Base-by-base conservation (phyloP, 192 early-diverging fungal species). In the Kickxella alabastrina region DNA sequence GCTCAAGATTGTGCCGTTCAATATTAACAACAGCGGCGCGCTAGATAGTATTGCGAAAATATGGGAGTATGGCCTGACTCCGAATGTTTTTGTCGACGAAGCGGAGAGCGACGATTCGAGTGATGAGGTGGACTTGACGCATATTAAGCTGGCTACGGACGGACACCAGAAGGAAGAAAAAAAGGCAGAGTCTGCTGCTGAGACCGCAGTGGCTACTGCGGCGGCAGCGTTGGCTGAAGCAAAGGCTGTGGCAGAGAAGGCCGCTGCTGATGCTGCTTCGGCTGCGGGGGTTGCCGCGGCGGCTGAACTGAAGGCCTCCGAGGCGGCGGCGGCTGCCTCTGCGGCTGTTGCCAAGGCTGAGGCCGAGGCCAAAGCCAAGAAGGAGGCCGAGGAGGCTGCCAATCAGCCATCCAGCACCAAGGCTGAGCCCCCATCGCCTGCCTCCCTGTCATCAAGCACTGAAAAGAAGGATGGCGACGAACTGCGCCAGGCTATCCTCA, bases 1-100 rank as follows among this genome's bases (percentile, higher is more conserved):
- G 44, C 56, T 75, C 18, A 61, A 50, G 8, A 75, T 75, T 13
- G 71, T 63, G 26, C 71, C 59, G 43, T 59, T 60, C 18, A 59
- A 62, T 27, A 58, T 67, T 13, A 75, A 48, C 53, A 75, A 75
- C 23, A 52, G 48, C 43, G 60, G 64, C 1, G 71, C 71, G 3
- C 39, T 75, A 18, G 60, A 63, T 23, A 67, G 44, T 24, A 65
- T 75, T 34, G 56, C 52, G 9, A 56, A 44, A 4, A 67, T 75
- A 14, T 75, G 71, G 71, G 65, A 51, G 13, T 59, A 57, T 21
- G 27, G 49, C 7, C 64, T 63, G 19, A 75, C 71, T 27, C 71
- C 71, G 8, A 67, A 65, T 26, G 43, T 75, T 14, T 63, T 67
- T 29, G 8, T 63, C 6, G 53, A 50, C 14, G 47, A 65, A 18